A percentile compares a stretch with the other conserved stretches of the same genome.
phyloP scores from a whole-genome alignment of 2,329 filamentous ascomycete genomes.

The Setomelanomma holmii region DNA sequence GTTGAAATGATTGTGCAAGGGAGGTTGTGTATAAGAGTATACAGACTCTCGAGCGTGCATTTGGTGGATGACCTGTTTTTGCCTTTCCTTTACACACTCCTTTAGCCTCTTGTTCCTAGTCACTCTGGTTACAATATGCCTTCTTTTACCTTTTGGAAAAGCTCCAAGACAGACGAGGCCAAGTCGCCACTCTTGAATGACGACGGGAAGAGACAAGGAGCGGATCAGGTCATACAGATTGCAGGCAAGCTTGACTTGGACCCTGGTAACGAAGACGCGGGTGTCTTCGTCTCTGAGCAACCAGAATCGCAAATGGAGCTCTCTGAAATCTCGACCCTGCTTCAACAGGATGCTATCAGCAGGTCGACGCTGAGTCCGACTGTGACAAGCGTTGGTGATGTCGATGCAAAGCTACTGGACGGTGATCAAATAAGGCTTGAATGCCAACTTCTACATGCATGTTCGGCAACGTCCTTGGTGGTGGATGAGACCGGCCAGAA shows the following conservation, averaged over 20 bases:
- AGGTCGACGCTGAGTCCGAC: not conserved
- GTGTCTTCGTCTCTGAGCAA: slow-evolving; percentile 26
- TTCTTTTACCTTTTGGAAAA: slow-evolving; percentile 32
- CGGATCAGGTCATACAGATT: not conserved
- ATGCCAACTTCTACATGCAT: not conserved
- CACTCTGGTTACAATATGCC: slow-evolving; percentile 22
- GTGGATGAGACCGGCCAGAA: too few relatives aligned
- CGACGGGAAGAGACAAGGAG: slow-evolving; percentile 3
- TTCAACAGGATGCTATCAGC: not conserved
- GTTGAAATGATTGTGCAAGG: not conserved
- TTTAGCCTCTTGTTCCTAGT: slow-evolving; percentile 2
- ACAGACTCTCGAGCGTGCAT: not conserved
- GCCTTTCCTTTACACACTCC: not conserved
- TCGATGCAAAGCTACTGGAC: not conserved
- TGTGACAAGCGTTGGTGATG: not conserved
- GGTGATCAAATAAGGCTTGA: not conserved
- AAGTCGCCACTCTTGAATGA: slow-evolving; percentile 11
- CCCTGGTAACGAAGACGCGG: slow-evolving; percentile 23
- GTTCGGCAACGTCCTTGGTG: not conserved
- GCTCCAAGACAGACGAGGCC: slow-evolving; percentile 15
- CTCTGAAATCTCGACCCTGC: not conserved
- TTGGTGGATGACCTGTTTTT: slow-evolving; percentile 1
- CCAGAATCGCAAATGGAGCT: not conserved
- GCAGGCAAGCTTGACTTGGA: slow-evolving; percentile 17
- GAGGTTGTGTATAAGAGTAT: slow-evolving; percentile 1